Percentiles rank a stretch among this genome's conserved stretches.
phyloP scores from a whole-genome alignment of 2,329 filamentous ascomycete species.

The Dactylellina sp. region DNA sequence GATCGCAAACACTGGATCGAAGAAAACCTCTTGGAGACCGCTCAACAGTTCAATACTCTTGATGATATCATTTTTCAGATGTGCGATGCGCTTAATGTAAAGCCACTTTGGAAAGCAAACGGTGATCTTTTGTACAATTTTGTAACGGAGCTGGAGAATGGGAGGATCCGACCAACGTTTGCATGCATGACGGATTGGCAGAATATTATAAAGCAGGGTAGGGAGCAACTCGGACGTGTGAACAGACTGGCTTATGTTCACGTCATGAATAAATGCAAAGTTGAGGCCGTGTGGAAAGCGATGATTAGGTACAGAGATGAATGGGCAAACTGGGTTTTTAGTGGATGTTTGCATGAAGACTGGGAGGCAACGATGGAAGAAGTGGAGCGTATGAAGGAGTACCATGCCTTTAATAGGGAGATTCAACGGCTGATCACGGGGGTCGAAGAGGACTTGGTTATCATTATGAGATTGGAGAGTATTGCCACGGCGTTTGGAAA shows the following conservation, averaged over 20 bases:
- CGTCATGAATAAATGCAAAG: conserved; percentile 38
- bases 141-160: neutral
- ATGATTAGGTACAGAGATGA: conserved; percentile 25
- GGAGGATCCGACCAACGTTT: neutral
- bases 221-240: conserved; percentile 11
- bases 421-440: conserved; percentile 18
- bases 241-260: conserved; percentile 22
- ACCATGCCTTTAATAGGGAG: conserved; percentile 36
- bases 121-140: conserved; percentile 3
- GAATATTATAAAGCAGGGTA: neutral
- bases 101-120: conserved; percentile 5
- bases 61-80: conserved; percentile 47
- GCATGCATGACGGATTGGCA: conserved; percentile 5
- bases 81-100: conserved; percentile 26
- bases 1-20: conserved; percentile 10
- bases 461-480: conserved; percentile 34
- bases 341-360: conserved; percentile 4
- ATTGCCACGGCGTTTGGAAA: conserved; percentile 16
- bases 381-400: conserved; percentile 31
- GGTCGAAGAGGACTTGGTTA: conserved; percentile 41
- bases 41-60: conserved; percentile 1
- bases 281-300: conserved; percentile 25
- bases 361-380: conserved; percentile 30
- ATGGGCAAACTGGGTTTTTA: conserved; percentile 42
- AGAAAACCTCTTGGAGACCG: conserved; percentile 4